Evolutionary conservation across 768 basidiomycete genomes (phyloP), one percentile per base, ranked within the genome.

Genomic region (Podaxis rugospora): DNA sequence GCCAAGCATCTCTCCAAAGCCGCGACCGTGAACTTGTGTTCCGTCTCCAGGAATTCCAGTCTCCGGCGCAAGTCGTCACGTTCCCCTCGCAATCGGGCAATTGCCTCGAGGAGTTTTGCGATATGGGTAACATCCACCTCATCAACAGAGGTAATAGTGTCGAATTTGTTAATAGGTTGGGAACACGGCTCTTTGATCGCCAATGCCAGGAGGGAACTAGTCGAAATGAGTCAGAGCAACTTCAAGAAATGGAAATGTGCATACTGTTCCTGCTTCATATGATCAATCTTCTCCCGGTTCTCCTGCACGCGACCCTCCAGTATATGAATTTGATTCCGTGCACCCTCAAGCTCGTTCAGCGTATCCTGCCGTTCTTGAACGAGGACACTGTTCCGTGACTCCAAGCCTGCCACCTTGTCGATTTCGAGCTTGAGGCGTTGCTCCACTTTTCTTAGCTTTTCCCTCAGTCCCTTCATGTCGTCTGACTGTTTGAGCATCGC

Each of bases 71-170:
- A 77, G 50, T 71, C 75, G 63, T 92, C 86, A 4, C 90, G 79
- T 65, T 92, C 89, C 3, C 71, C 70, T 4, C 90, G 85, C 50
- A 92, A 75, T 36, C 90, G 83, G n/a, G 85, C 82, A 46, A 90
- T 75, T 1, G 89, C 85, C 27, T 71, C 71, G 53, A 92, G 75
- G 23, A 92, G 76, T 40, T 80, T 82, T 62, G 83, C 83, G 36
- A 88, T 76, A 47, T 81, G 73, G 18, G 66, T 69, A 16, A 81
- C 69, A 10, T 73, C 69, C 36, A 72, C 66, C 47, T 74, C 67
- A 44, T 78, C 73, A 10, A 68, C 63, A 27, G 61, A 5, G 42
- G 58, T 13, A 14, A 18, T 18, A 21, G 47, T 59, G 39, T 27
- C 46, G 54, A 39, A 25, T 39, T 23, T 7, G 51, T 25, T 6